phyloP scores from a whole-genome alignment of 75 land plant species.

The Picea sitchensis region DNA sequence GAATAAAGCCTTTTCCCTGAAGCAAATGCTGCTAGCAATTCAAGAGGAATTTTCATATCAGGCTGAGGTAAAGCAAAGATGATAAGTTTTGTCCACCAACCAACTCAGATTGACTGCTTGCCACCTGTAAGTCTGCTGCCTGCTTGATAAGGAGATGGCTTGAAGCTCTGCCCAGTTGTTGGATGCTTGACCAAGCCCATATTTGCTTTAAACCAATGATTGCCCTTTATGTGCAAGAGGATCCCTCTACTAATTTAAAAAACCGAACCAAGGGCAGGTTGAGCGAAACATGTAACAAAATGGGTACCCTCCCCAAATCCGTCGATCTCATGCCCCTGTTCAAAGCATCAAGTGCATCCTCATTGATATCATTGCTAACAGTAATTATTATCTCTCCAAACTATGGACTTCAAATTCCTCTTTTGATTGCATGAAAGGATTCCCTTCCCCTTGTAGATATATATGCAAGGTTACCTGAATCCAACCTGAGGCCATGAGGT shows the following conservation, averaged over 20 bases:
- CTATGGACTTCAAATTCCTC: slow-evolving; percentile 64
- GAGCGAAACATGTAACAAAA: slow-evolving; percentile 90
- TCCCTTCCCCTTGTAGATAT: slow-evolving; percentile 72
- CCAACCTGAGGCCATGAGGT: slow-evolving; percentile 84
- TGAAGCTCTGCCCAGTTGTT: too few relatives aligned
- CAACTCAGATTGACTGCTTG: too few relatives aligned
- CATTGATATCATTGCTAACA: slow-evolving; percentile 97
- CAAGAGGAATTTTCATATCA: too few relatives aligned
- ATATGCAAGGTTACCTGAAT: slow-evolving; percentile 96
- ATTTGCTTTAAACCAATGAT: too few relatives aligned
- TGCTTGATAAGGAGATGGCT: too few relatives aligned
- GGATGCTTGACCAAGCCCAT: too few relatives aligned
- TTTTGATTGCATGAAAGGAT: slow-evolving; percentile 62
- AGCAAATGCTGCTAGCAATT: too few relatives aligned
- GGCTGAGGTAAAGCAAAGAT: too few relatives aligned
- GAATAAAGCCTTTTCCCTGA: too few relatives aligned
- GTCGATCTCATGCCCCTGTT: slow-evolving; percentile 98
- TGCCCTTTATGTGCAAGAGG: too few relatives aligned
- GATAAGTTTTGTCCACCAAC: too few relatives aligned
- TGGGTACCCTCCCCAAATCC: slow-evolving; percentile 94
- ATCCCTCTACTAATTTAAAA: slow-evolving; percentile 77
- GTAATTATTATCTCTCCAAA: slow-evolving; percentile 75
- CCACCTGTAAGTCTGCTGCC: too few relatives aligned
- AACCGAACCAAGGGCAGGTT: slow-evolving; percentile 96
- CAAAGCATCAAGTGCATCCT: slow-evolving; percentile 90